These are phyloP conservation scores for Populus davidiana DNA, from an alignment of 345 rosid genomes.

Conservation along the genomic window DNA sequence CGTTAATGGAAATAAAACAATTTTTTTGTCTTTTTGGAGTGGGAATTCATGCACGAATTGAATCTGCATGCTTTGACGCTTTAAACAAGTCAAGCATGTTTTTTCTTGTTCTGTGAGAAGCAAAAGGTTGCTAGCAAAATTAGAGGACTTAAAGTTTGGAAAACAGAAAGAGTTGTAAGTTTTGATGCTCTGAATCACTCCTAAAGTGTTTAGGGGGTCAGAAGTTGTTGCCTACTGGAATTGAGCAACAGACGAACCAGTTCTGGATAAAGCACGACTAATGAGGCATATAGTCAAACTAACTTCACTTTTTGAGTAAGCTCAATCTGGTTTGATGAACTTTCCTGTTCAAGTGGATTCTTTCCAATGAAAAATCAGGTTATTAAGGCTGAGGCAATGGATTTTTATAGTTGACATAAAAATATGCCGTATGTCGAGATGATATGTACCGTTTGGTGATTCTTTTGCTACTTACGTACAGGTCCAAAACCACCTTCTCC, in stretches of 20 bases:
- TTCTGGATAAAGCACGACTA: background rate
- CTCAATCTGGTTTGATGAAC: background rate
- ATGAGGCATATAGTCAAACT: background rate
- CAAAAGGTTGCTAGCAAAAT: background rate
- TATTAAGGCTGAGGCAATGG: conserved; percentile 2
- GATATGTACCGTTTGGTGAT: no score
- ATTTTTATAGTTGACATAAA: background rate
- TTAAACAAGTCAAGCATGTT: background rate
- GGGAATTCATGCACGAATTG: background rate
- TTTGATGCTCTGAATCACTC: background rate
- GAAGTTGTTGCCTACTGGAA: background rate
- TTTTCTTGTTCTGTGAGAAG: no score
- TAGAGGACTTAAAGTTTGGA: background rate
- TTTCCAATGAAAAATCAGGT: background rate
- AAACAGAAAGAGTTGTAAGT: no score
- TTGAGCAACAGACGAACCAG: background rate
- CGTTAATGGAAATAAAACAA: background rate
- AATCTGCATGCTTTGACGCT: no score
- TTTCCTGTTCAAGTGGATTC: background rate
- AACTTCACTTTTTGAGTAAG: background rate
- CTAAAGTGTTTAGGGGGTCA: background rate
- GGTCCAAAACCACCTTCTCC: conserved; percentile 3
- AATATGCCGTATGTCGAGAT: no score
- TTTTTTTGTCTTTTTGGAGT: background rate
- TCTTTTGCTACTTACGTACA: no score